Percentiles rank a stretch among this genome's conserved stretches.
Evolutionary conservation across 2,329 filamentous ascomycete genomes (phyloP).

Genomic region (Fusarium nurragi): DNA sequence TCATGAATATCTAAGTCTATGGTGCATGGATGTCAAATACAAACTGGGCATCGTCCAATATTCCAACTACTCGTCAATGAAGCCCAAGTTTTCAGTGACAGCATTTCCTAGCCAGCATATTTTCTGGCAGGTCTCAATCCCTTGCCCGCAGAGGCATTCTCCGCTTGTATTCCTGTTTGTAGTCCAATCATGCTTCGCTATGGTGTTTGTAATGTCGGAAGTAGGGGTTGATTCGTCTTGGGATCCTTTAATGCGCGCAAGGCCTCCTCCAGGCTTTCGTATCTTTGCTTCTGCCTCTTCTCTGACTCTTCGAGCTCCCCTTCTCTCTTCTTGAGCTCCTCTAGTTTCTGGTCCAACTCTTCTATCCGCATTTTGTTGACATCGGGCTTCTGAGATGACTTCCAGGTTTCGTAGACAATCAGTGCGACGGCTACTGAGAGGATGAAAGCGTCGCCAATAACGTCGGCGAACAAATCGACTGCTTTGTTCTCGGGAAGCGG

Average conservation of each 20-base stretch:
- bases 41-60: background rate
- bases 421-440: slow-evolving; percentile 65
- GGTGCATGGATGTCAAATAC: slow-evolving; percentile 2
- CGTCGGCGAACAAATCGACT: slow-evolving; percentile 73
- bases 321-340: slow-evolving; percentile 60
- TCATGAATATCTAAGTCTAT: slow-evolving; percentile 34
- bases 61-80: background rate
- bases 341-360: slow-evolving; percentile 58
- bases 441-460: slow-evolving; percentile 71
- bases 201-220: slow-evolving; percentile 51
- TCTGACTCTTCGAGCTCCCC: slow-evolving; percentile 59
- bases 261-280: slow-evolving; percentile 64
- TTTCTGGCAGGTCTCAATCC: background rate
- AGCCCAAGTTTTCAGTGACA: background rate
- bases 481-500: slow-evolving; percentile 71
- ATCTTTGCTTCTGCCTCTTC: slow-evolving; percentile 57
- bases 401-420: slow-evolving; percentile 70
- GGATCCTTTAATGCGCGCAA: slow-evolving; percentile 62
- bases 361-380: slow-evolving; percentile 63
- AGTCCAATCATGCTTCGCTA: background rate
- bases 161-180: background rate
- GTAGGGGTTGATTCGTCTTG: slow-evolving; percentile 64
- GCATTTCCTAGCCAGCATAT: background rate
- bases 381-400: slow-evolving; percentile 68
- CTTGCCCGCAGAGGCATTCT: background rate